Evolutionary conservation across 805 yeast species (phyloP), one percentile per base, ranked within the genome.

Genomic region (Lachancea fermentati): DNA sequence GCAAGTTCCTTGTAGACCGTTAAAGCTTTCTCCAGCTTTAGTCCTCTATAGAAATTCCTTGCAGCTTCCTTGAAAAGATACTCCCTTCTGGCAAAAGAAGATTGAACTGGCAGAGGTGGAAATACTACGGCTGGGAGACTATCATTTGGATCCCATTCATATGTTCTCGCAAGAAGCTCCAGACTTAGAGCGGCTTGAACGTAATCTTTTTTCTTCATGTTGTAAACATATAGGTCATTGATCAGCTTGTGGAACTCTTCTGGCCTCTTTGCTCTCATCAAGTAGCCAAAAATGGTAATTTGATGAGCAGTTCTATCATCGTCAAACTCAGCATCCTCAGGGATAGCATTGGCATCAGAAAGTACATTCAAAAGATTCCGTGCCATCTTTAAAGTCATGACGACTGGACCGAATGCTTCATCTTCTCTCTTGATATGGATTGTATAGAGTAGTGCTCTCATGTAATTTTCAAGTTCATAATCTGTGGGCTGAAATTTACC

Each of bases 161-260:
- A 84, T 2, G 91, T 81, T 16, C 80, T 71, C 0, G 95, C 93
- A 50, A 87, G 69, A 42, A 85, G 68, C 56, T 83, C 88, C 51
- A 86, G 69, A 51, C 88, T 76, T 46, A 87, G 70, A 3, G 91
- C 96, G 5, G 94, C 95, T 64, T 87, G 95, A 24, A 82, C 80
- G 54, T 60, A 76, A 55, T 85, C 85, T 17, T 66, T 67, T 60
- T 78, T 81, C 15, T 59, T 52, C 36, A 81, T 43, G 51, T 83
- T 79, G 45, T 72, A 75, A 48, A 79, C 81, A 53, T 75, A 84
- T 75, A 87, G 73, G 42, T 79, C 82, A 62, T 79, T 76, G 47
- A 87, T 76, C 57, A 85, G 82, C n/a, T 84, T 75, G 58, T 83
- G 82, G 62, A 86, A 81, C 43, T 83, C 68, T 58, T 85, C 93